Conservation (phyloP, 1,284 basidiomycete species). For the Ustilago hordei region DNA sequence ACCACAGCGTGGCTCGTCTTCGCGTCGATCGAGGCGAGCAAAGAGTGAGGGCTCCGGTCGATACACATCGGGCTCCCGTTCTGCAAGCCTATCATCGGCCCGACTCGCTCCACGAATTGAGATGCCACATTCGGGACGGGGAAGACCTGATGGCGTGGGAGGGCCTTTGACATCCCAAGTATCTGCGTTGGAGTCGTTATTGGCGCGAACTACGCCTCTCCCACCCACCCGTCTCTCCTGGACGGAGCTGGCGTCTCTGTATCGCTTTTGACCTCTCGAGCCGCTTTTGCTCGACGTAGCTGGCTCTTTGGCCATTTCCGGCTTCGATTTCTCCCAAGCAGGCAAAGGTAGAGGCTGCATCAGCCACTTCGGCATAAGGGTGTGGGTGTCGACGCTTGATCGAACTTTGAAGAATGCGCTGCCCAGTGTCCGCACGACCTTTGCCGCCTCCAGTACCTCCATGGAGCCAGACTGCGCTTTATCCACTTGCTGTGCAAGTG, state of each 20-base stretch:
- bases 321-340: background rate
- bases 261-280: background rate
- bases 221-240: slow-evolving; percentile 7
- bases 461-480: background rate
- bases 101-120: slow-evolving; percentile 8
- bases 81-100: background rate
- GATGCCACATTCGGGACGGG: slow-evolving; percentile 1
- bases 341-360: slow-evolving; percentile 17
- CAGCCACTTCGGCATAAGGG: slow-evolving; percentile 12
- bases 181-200: background rate
- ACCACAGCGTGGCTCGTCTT: background rate
- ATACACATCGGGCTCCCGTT: background rate
- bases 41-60: background rate
- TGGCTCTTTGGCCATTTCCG: background rate
- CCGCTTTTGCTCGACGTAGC: background rate
- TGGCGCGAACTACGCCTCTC: slow-evolving; percentile 10
- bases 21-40: background rate
- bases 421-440: background rate
- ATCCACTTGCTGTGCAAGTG: slow-evolving; percentile 1
- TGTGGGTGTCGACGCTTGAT: background rate
- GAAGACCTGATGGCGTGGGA: background rate
- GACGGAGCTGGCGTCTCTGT: background rate
- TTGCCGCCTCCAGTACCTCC: slow-evolving; percentile 14
- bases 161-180: background rate
- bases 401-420: background rate